These are phyloP conservation scores for Hibiscus tridactylites DNA, from an alignment of 345 rosid species.

Conservation along the genomic window DNA sequence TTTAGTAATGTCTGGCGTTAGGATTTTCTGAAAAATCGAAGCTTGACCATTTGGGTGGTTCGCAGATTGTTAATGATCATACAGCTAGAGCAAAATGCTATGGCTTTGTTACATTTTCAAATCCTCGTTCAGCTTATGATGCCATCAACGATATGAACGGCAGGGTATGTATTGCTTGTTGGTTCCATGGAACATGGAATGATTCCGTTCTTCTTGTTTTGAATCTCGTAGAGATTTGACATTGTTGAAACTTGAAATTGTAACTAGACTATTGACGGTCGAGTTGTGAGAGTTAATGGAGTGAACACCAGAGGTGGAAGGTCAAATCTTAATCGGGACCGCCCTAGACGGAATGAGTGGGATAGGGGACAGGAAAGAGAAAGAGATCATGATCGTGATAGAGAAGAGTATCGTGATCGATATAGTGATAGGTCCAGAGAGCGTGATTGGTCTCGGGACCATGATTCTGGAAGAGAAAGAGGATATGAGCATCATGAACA, in stretches of 20 bases:
- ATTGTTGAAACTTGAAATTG: slow-evolving; percentile 22
- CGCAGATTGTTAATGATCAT: slow-evolving; percentile 69
- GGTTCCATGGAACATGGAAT: neutral
- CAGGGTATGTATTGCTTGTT: slow-evolving; percentile 44
- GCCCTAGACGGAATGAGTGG: slow-evolving; percentile 32
- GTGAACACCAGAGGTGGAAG: slow-evolving; percentile 67
- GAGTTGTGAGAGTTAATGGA: slow-evolving; percentile 69
- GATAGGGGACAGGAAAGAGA: slow-evolving; percentile 38
- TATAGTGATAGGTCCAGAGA: slow-evolving; percentile 52
- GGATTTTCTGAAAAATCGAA: neutral
- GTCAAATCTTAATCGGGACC: slow-evolving; percentile 33
- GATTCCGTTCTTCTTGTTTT: neutral
- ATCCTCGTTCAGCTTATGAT: slow-evolving; percentile 66
- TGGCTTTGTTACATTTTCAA: slow-evolving; percentile 74
- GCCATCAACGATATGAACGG: slow-evolving; percentile 89
- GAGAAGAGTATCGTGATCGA: slow-evolving; percentile 32
- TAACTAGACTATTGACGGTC: slow-evolving; percentile 61
- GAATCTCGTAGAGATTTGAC: slow-evolving; percentile 7
- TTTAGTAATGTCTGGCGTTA: neutral
- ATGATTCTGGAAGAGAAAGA: slow-evolving; percentile 35
- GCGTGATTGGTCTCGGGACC: slow-evolving; percentile 43
- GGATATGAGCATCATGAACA: slow-evolving; percentile 34
- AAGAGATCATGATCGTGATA: slow-evolving; percentile 41
- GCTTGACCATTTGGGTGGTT: neutral
- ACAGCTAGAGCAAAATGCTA: slow-evolving; percentile 71